These are phyloP conservation scores for Phenoliferia sp. DNA, from an alignment of 1,284 basidiomycete species.

Conservation along the genomic window DNA sequence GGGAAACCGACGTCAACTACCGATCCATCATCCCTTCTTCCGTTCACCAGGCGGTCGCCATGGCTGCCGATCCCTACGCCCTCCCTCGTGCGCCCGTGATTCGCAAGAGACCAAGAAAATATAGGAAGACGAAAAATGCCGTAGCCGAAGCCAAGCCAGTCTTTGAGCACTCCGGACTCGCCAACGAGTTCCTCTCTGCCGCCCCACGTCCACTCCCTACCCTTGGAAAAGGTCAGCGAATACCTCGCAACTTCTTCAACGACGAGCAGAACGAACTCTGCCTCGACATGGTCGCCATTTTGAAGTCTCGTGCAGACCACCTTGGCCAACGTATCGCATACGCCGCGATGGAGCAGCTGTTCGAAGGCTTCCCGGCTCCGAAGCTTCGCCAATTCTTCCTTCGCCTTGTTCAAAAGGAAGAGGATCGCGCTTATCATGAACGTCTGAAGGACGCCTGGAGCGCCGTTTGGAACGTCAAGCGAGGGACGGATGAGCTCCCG, in stretches of 20 bases:
- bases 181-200: conserved; percentile 13
- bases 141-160: not conserved
- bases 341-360: conserved; percentile 68
- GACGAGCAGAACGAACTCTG: conserved; percentile 76
- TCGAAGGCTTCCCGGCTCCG: conserved; percentile 58
- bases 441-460: conserved; percentile 78
- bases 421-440: conserved; percentile 66
- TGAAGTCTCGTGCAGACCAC: conserved; percentile 63
- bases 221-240: conserved; percentile 7
- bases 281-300: conserved; percentile 73
- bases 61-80: conserved; percentile 19
- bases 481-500: conserved; percentile 60
- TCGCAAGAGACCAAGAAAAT: too few relatives aligned
- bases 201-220: conserved; percentile 14
- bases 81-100: conserved; percentile 13
- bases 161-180: not conserved
- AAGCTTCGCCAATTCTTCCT: not conserved
- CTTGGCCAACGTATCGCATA: conserved; percentile 57
- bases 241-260: conserved; percentile 17
- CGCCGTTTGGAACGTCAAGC: conserved; percentile 65
- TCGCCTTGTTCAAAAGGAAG: conserved; percentile 44
- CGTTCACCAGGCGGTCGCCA: conserved; percentile 1
- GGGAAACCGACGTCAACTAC: not conserved
- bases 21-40: conserved; percentile 10
- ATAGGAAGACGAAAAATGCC: not conserved